Evolutionary conservation across 805 yeast species (phyloP), one percentile per base, ranked within the genome.

Genomic region (Nakazawaea laoshanensis): DNA sequence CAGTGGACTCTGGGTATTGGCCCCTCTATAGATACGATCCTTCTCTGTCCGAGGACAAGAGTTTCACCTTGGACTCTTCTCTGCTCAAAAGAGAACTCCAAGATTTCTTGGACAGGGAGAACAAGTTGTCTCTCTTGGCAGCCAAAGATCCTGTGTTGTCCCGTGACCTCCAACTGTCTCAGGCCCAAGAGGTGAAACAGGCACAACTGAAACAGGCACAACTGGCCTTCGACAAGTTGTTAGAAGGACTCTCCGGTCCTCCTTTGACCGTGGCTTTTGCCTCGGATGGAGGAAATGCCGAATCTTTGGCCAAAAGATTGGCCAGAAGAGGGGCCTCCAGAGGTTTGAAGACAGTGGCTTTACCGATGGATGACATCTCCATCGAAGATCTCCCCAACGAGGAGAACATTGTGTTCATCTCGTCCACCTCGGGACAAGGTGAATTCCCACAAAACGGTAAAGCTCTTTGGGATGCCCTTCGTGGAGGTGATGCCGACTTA

Each of bases 1-100:
- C 95, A 15, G 94, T 89, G 29, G 96, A 85, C 48, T 65, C 87
- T 21, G 97, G 97, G n/a, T 80, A 81, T 61, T 87, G 96, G 94
- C 97, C 97, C 30, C 67, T 89, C 41, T 89, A 88, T 62, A 70
- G 96, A 52, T 89, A 70, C 60, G 70, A 85, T 46, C 95, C 96
- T 36, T 42, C 54, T 7, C 55, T 67, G 31, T 69, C 65, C 29
- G 66, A 63, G 22, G 71, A 75, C n/a, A 19, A 25, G 8, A 53
- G 55, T 32, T 89, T 89, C 68, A 74, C 74, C 47, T 67, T 89
- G 35, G 96, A 89, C 55, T 87, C 96, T 4, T 75, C 88, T 11
- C 76, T 76, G 35, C 74, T 89, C 49, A 77, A 77, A 54, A 74
- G 77, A 46, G 85, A 81, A 45, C 65, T 89, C 42, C 71, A 77